Evolutionary conservation across 306 rosid genomes (phyloP).

Genomic region (Cicer chorassanicum): DNA sequence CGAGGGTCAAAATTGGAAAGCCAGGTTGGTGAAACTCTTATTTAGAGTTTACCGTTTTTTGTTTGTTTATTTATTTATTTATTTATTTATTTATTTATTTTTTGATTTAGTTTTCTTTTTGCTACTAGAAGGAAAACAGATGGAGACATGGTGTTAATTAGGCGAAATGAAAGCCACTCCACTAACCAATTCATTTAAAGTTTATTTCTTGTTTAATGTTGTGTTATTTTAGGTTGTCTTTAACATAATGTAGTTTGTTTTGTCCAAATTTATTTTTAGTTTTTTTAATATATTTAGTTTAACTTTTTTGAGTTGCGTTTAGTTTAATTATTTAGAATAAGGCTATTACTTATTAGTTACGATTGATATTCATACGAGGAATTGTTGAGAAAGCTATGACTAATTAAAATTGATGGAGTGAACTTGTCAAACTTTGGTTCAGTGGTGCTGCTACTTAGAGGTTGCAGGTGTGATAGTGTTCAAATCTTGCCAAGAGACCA

Average conservation of each 20-base stretch:
- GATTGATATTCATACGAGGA: neutral
- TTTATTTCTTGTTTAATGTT: constrained; percentile 17
- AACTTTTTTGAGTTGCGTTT: neutral
- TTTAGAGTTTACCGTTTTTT: constrained; percentile 54
- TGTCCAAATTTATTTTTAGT: constrained; percentile 24
- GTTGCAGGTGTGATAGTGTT: no score
- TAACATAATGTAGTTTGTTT: neutral
- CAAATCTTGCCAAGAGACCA: no score
- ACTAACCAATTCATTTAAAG: neutral
- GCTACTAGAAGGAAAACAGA: constrained; percentile 24
- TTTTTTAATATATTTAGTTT: constrained; percentile 13
- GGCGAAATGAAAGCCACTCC: constrained; percentile 66
- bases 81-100: constrained; percentile 36
- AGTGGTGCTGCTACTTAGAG: no score
- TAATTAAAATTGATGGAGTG: no score
- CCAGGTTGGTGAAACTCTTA: constrained; percentile 53
- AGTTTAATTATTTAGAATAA: neutral
- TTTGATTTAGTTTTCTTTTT: constrained; percentile 41
- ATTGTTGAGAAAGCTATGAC: neutral
- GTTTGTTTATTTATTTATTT: constrained; percentile 37
- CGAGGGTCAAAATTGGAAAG: constrained; percentile 43
- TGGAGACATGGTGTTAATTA: neutral
- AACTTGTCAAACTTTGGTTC: no score
- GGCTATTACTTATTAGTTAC: neutral
- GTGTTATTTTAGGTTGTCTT: constrained; percentile 34